Evolutionary conservation across 345 rosid species (phyloP).

Genomic region (Stellera chamaejasme): DNA sequence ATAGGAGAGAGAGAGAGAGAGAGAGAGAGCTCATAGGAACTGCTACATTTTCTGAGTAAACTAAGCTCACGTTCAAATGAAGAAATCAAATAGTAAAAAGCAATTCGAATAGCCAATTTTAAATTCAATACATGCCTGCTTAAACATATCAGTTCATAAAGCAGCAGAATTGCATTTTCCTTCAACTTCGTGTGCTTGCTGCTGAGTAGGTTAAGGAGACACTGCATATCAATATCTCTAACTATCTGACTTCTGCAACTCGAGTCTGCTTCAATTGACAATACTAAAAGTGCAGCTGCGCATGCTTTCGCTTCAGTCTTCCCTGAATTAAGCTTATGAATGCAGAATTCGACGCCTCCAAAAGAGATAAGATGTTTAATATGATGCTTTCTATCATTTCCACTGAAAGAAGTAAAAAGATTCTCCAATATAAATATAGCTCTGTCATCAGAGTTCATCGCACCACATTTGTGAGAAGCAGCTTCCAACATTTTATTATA

Average conservation of each 20-base stretch:
- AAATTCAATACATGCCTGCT: slow-evolving; percentile 32
- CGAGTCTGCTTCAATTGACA: slow-evolving; percentile 45
- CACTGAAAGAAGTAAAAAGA: slow-evolving; percentile 30
- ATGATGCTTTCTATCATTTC: slow-evolving; percentile 27
- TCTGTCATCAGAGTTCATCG: slow-evolving; percentile 17
- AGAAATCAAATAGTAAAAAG: too few relatives aligned
- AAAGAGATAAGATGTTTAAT: slow-evolving; percentile 35
- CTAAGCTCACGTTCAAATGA: too few relatives aligned
- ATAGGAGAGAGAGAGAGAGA: neutral
- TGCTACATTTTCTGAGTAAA: too few relatives aligned
- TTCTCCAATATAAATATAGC: slow-evolving; percentile 30
- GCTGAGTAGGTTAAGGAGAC: slow-evolving; percentile 38
- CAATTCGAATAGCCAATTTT: neutral
- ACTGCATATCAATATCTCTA: slow-evolving; percentile 18
- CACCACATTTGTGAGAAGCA: slow-evolving; percentile 18
- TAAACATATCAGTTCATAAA: slow-evolving; percentile 41
- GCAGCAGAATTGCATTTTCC: slow-evolving; percentile 28
- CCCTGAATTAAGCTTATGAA: slow-evolving; percentile 28
- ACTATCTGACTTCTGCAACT: slow-evolving; percentile 38
- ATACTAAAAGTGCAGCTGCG: slow-evolving; percentile 28
- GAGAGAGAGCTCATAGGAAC: neutral
- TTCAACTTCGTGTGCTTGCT: slow-evolving; percentile 32
- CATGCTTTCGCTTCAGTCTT: slow-evolving; percentile 27
- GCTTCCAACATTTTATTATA: slow-evolving; percentile 17
- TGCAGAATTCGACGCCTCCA: slow-evolving; percentile 44